Base-by-base conservation (phyloP, 1,284 basidiomycete species). In the Cutaneotrichosporon cutaneum region DNA sequence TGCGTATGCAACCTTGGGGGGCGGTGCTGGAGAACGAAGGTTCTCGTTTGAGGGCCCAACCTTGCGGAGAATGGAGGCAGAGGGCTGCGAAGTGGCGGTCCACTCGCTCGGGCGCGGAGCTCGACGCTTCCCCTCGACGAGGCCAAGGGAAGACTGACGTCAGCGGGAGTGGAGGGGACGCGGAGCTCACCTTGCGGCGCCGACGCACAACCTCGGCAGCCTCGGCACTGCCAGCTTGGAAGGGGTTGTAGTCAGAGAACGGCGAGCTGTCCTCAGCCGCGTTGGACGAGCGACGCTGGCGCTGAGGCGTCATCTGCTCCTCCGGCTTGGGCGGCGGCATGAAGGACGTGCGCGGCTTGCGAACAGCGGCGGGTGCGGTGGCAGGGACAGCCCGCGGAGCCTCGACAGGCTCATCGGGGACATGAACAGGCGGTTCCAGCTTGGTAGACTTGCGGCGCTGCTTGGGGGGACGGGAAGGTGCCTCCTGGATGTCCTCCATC, bases 231-330 rank as follows among this genome's bases (percentile, higher is more conserved):
- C 81, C 82, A 30, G 77, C 80, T 67, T 84, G 83, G 70, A 84
- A 84, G 0, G 83, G 82, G 69, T 84, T 84, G 68, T 72, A 81
- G 61, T 83, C 81, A 18, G 81, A 82, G 66, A 83, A 84, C 4
- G 77, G 77, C 51, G 71, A 72, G 42, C 77, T 77, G 7, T 74
- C 75, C 32, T 59, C n/a, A 26, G 52, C 24, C 9, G 16, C 16
- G 61, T 60, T 50, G 59, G 64, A 14, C 66, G 72, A 42, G 60
- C 70, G 53, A 6, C 61, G 59, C 58, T 62, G 59, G 45, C 50
- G 57, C 48, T 45, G 54, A 13, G 63, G 39, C 52, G 63, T 70
- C 42, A 51, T 13, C 87, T 66, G 86, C 85, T 74, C 87, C 51
- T 30, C 27, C 4, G 90, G 87, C 67, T 85, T 87, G 74, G 53